Evolutionary conservation across 75 land plant genomes (phyloP).

Genomic region (Picea sitchensis): DNA sequence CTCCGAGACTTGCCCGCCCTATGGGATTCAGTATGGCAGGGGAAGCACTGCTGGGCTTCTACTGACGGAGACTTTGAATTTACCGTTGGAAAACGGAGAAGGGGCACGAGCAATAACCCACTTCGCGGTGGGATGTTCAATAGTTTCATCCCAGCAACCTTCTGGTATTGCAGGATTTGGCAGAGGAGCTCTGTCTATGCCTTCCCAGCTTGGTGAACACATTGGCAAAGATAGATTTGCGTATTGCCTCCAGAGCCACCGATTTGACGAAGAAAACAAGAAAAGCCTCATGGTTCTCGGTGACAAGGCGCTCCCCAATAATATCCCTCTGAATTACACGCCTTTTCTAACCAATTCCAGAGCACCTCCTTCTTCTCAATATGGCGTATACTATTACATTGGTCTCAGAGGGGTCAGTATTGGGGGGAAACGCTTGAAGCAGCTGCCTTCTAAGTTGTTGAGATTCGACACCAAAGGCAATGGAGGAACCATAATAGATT

Average conservation of each 20-base stretch:
- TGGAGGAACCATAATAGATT: conserved; percentile 68
- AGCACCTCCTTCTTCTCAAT: no score
- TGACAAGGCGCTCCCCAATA: no score
- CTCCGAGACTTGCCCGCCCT: conserved; percentile 43
- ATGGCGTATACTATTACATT: conserved; percentile 49
- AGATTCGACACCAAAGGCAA: conserved; percentile 19
- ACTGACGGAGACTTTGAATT: conserved; percentile 37
- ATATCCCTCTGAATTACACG: no score
- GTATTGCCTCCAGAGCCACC: conserved; percentile 38
- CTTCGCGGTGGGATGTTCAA: conserved; percentile 51
- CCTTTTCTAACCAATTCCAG: no score
- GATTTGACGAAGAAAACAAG: conserved; percentile 32
- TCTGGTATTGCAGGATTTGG: conserved; percentile 59
- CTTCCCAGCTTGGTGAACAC: conserved; percentile 29
- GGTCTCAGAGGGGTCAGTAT: conserved; percentile 34
- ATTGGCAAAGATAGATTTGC: conserved; percentile 28
- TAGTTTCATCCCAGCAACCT: conserved; percentile 37
- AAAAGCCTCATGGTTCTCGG: no score
- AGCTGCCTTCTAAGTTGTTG: conserved; percentile 33
- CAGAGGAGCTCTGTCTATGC: conserved; percentile 45
- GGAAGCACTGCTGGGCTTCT: conserved; percentile 50
- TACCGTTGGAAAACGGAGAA: background rate
- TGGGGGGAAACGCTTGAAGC: conserved; percentile 32
- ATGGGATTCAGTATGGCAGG: conserved; percentile 41
- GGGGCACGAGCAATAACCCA: background rate